phyloP scores from a whole-genome alignment of 352 stramenopile species.

The Globisporangium cylindrosporum region DNA sequence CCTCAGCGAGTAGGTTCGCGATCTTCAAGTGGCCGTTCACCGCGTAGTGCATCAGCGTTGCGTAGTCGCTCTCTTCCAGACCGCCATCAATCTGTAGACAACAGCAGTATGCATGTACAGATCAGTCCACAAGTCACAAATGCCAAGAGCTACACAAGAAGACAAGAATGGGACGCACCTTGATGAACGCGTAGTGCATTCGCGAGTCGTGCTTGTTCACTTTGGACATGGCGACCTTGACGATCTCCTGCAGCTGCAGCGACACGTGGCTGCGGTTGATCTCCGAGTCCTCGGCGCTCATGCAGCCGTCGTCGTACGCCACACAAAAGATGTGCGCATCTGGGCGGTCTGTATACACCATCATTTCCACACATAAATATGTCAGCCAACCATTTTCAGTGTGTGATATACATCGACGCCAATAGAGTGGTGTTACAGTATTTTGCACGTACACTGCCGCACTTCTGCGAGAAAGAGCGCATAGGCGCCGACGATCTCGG shows the following conservation, averaged over 20 bases:
- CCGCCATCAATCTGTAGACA: conserved; percentile 57
- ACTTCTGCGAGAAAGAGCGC: conserved; percentile 73
- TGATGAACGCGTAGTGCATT: conserved; percentile 82
- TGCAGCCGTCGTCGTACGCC: conserved; percentile 82
- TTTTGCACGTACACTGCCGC: conserved; percentile 54
- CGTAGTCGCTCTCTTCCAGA: conserved; percentile 64
- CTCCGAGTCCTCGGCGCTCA: conserved; percentile 73
- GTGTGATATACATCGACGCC: too few relatives aligned
- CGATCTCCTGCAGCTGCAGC: conserved; percentile 80
- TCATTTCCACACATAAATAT: neutral
- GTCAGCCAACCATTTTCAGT: neutral
- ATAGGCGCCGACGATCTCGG: conserved; percentile 79
- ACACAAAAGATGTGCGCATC: conserved; percentile 84
- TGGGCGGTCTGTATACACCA: conserved; percentile 50
- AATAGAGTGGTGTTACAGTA: neutral
- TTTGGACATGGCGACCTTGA: conserved; percentile 81
- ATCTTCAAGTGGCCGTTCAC: conserved; percentile 86
- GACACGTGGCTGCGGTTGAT: conserved; percentile 77
- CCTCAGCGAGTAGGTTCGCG: conserved; percentile 60
- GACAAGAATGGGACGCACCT: conserved; percentile 28
- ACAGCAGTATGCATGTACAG: neutral
- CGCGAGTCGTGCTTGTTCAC: conserved; percentile 74
- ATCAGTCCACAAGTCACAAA: neutral
- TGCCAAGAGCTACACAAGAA: neutral
- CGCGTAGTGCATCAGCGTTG: conserved; percentile 79